Base-by-base conservation (phyloP, 352 stramenopile species). In the Globisporangium alternatum region DNA sequence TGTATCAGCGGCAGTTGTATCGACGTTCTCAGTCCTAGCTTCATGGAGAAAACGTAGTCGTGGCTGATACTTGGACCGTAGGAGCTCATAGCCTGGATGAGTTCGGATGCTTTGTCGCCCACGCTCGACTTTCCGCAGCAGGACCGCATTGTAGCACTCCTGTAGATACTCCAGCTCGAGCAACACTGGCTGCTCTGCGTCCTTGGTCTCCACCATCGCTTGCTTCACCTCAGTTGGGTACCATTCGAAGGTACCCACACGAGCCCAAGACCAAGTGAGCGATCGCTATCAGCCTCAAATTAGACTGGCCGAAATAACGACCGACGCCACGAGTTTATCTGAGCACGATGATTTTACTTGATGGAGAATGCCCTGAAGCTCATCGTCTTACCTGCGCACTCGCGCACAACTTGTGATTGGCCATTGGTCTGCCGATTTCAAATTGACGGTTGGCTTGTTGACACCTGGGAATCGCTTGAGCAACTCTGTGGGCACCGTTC, bases 21-120 rank as follows among this genome's bases (percentile, higher is more conserved):
- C 48, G 2, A 33, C 6, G 28, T 33, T 53, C 48, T 31, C 22
- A 0, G 48, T 35, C 7, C 28, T 48, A 9, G 21, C 19, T 19
- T 66, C 60, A 37, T 66, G 60, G 21, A 66, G 25, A 25, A 60
- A 66, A 1, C 17, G 39, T 49, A 66, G 10, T 25, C 37, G 48
- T n/a, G 60, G 60, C 7, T 60, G 60, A 37, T 60, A 66, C 39
- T 66, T 66, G 35, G 60, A 54, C 6, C 52, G n/a, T 3, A 66
- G 19, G 17, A 30, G 28, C n/a, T 45, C 51, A n/a, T 60, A 66
- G 8, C 60, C 60, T 12, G 53, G 60, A 12, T 30, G 60, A 30
- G 60, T 66, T 10, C 60, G 51, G 22, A 66, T 61, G 7, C 52
- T 66, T 7, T 44, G 21, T 10, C 30, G 30, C 17, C 60, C 51